phyloP scores from a whole-genome alignment of 2,329 filamentous ascomycete genomes.

The Botrytis aclada region DNA sequence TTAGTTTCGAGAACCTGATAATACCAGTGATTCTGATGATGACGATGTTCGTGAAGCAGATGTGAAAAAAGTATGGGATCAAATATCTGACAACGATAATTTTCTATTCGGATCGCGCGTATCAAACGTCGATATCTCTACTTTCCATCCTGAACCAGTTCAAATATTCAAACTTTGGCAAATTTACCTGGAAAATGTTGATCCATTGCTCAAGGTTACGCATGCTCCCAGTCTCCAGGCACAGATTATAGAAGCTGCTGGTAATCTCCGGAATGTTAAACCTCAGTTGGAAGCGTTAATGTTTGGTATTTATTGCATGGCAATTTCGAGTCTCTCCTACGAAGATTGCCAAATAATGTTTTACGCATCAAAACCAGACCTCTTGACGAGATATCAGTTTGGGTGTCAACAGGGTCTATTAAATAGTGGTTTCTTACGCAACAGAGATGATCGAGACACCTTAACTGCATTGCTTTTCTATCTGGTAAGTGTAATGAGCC shows the following conservation, averaged over 20 bases:
- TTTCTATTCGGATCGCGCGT: conserved; percentile 51
- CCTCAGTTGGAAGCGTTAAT: conserved; percentile 59
- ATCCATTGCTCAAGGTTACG: conserved; percentile 69
- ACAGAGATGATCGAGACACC: conserved; percentile 41
- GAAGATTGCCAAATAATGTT: conserved; percentile 50
- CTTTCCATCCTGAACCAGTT: conserved; percentile 53
- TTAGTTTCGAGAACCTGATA: conserved; percentile 35
- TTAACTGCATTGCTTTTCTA: conserved; percentile 54
- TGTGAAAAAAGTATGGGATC: conserved; percentile 47
- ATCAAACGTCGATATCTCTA: conserved; percentile 44
- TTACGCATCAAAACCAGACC: conserved; percentile 39
- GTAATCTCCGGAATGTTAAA: conserved; percentile 52
- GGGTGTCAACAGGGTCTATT: conserved; percentile 47
- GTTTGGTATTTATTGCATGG: conserved; percentile 64
- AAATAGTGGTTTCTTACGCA: conserved; percentile 44
- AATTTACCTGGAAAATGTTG: conserved; percentile 68
- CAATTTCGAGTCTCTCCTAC: conserved; percentile 53
- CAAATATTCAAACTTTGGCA: conserved; percentile 74
- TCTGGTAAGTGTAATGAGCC: conserved; percentile 42
- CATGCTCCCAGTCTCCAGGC: conserved; percentile 69
- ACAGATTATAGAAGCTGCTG: conserved; percentile 60
- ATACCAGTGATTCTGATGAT: conserved; percentile 37
- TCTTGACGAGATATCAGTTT: conserved; percentile 44
- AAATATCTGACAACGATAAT: conserved; percentile 43
- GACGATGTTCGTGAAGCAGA: conserved; percentile 39